Percentiles rank a stretch among this genome's conserved stretches.
Evolutionary conservation across 2,329 filamentous ascomycete genomes (phyloP).

Genomic region (Lachnellula willkommii): DNA sequence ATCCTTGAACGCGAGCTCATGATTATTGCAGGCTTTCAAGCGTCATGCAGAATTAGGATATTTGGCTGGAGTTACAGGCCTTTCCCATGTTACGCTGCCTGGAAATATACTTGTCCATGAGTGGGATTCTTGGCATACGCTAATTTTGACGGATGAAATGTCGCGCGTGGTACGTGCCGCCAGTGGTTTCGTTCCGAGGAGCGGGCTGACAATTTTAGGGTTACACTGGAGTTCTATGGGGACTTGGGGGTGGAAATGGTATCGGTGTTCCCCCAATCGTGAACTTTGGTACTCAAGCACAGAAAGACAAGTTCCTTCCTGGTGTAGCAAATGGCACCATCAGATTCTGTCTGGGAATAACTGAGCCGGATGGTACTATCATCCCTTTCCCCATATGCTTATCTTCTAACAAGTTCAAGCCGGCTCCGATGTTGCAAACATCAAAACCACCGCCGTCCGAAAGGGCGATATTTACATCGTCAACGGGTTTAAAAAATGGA

Average conservation of each 20-base stretch:
- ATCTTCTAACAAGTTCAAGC: slow-evolving; percentile 31
- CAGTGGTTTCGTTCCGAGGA: neutral
- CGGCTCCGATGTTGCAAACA: slow-evolving; percentile 59
- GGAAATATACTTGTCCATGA: slow-evolving; percentile 42
- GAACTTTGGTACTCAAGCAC: slow-evolving; percentile 54
- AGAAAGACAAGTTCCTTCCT: slow-evolving; percentile 55
- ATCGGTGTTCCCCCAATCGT: slow-evolving; percentile 60
- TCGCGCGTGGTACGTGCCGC: slow-evolving; percentile 37
- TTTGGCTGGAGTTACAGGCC: slow-evolving; percentile 33
- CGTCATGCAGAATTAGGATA: slow-evolving; percentile 29
- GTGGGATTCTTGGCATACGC: slow-evolving; percentile 52
- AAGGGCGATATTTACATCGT: slow-evolving; percentile 52
- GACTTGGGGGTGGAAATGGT: slow-evolving; percentile 52
- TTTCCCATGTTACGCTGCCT: slow-evolving; percentile 37
- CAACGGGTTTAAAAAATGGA: slow-evolving; percentile 66
- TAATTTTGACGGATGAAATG: slow-evolving; percentile 52
- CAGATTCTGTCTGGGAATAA: slow-evolving; percentile 59
- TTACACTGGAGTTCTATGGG: slow-evolving; percentile 52
- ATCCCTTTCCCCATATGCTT: slow-evolving; percentile 12
- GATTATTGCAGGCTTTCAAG: slow-evolving; percentile 19
- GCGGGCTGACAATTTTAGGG: slow-evolving; percentile 29
- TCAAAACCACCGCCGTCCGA: slow-evolving; percentile 53
- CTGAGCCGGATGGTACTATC: slow-evolving; percentile 50
- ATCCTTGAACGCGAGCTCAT: slow-evolving; percentile 15
- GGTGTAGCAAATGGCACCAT: slow-evolving; percentile 53